These are phyloP conservation scores for Fusarium incarnatum DNA, from an alignment of 2,329 filamentous ascomycete genomes.

Conservation along the genomic window DNA sequence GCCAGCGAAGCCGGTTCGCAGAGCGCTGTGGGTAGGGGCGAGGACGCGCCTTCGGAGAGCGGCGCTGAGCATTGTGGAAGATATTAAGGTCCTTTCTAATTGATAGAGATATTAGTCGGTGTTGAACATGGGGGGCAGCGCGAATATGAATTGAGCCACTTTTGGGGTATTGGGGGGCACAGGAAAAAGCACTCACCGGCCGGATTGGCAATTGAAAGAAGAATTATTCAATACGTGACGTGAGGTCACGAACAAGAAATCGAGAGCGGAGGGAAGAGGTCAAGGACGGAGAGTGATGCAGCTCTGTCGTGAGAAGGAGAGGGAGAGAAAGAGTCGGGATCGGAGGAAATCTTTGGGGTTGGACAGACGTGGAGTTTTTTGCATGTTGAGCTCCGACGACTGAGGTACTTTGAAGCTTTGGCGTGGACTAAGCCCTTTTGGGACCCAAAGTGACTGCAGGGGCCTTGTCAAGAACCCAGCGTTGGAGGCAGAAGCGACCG, in stretches of 20 bases:
- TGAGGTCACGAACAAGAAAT: conserved; percentile 34
- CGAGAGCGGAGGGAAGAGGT: conserved; percentile 31
- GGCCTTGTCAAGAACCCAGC: conserved; percentile 28
- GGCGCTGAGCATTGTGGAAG: conserved; percentile 68
- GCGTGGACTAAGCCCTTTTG: conserved; percentile 45
- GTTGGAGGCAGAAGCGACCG: conserved; percentile 24
- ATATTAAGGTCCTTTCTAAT: conserved; percentile 49
- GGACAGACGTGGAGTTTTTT: conserved; percentile 53
- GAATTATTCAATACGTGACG: conserved; percentile 38
- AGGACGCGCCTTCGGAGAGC: conserved; percentile 72
- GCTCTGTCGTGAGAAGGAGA: conserved; percentile 50
- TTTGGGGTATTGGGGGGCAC: conserved; percentile 10
- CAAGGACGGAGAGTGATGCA: conserved; percentile 42
- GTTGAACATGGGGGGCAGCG: conserved; percentile 33
- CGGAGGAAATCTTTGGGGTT: conserved; percentile 54
- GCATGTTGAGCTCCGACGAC: conserved; percentile 55
- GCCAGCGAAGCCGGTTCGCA: conserved; percentile 64
- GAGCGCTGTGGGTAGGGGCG: conserved; percentile 61
- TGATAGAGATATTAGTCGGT: conserved; percentile 36
- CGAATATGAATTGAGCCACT: conserved; percentile 35
- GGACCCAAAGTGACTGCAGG: conserved; percentile 34
- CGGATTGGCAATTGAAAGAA: conserved; percentile 43
- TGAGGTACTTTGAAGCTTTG: conserved; percentile 51
- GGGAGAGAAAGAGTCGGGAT: conserved; percentile 49
- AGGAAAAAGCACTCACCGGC: conserved; percentile 40